Conservation (phyloP, 1,284 basidiomycete genomes). For the Trametes sp. region DNA sequence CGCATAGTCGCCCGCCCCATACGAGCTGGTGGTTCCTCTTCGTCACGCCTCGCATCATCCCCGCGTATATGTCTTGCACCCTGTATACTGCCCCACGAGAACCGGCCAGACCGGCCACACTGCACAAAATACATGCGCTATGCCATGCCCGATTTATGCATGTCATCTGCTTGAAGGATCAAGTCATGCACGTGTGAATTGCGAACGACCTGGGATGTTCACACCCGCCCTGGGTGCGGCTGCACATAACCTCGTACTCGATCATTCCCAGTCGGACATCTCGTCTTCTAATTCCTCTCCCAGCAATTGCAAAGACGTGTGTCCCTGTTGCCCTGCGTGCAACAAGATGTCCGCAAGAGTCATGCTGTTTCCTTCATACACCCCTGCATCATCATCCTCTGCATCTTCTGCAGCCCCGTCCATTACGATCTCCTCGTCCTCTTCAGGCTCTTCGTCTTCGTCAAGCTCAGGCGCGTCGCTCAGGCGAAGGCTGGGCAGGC, state of each 20-base stretch:
- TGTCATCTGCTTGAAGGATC: constrained; percentile 7
- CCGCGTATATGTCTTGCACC: constrained; percentile 38
- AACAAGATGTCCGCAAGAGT: constrained; percentile 38
- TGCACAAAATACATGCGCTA: constrained; percentile 48
- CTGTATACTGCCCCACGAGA: constrained; percentile 42
- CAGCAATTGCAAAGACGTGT: constrained; percentile 26
- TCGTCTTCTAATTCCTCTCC: constrained; percentile 33
- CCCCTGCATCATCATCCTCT: constrained; percentile 20
- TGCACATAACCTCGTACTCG: no score
- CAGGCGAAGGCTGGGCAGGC: constrained; percentile 21
- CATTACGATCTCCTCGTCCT: not conserved
- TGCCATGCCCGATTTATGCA: constrained; percentile 40
- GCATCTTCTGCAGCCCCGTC: not conserved
- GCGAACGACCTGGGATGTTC: not conserved
- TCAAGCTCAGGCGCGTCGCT: constrained; percentile 17
- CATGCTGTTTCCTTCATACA: constrained; percentile 37
- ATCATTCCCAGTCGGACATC: constrained; percentile 32
- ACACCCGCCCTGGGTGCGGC: no score
- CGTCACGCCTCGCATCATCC: constrained; percentile 39
- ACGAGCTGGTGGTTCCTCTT: constrained; percentile 31
- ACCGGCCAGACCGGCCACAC: constrained; percentile 36
- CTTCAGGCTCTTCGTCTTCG: constrained; percentile 15
- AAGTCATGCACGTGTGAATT: not conserved
- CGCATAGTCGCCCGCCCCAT: constrained; percentile 11
- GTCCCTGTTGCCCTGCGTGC: constrained; percentile 31